Evolutionary conservation across 83 land plant species (phyloP).

Genomic region (Diphasiastrum complanatum): DNA sequence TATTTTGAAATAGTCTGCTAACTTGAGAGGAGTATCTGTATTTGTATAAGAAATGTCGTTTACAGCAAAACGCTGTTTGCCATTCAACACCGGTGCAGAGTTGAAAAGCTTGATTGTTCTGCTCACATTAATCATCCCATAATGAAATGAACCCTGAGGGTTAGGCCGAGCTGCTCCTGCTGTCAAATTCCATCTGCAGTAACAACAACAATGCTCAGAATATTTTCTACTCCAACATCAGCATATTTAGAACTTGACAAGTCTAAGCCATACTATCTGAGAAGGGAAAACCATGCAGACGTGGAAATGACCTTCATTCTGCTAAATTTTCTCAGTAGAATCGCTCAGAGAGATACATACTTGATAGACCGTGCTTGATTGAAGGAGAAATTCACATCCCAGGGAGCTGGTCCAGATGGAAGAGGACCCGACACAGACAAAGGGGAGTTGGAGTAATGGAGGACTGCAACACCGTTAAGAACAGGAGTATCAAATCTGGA

Average conservation of each 20-base stretch:
- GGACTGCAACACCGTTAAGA: constrained; percentile 68
- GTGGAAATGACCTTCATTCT: no score
- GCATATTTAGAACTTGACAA: no score
- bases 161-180: constrained; percentile 92
- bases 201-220: no score
- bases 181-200: constrained; percentile 75
- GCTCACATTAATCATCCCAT: constrained; percentile 76
- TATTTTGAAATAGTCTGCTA: constrained; percentile 60
- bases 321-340: no score
- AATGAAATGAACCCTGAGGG: constrained; percentile 87
- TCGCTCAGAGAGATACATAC: constrained; percentile 37
- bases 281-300: no score
- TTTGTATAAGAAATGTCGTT: constrained; percentile 60
- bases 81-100: constrained; percentile 47
- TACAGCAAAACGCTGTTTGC: constrained; percentile 48
- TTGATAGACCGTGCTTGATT: constrained; percentile 84
- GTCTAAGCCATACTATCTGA: no score
- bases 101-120: constrained; percentile 47
- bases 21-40: constrained; percentile 67
- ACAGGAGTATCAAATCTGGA: constrained; percentile 60
- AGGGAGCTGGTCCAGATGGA: constrained; percentile 64
- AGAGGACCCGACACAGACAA: constrained; percentile 54
- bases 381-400: constrained; percentile 67
- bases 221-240: no score
- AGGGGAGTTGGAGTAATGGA: constrained; percentile 63